Percentiles rank a stretch among this genome's conserved stretches.
These are phyloP conservation scores for Spatholobus suberectus DNA, from an alignment of 306 rosid species.

Conservation along the genomic window DNA sequence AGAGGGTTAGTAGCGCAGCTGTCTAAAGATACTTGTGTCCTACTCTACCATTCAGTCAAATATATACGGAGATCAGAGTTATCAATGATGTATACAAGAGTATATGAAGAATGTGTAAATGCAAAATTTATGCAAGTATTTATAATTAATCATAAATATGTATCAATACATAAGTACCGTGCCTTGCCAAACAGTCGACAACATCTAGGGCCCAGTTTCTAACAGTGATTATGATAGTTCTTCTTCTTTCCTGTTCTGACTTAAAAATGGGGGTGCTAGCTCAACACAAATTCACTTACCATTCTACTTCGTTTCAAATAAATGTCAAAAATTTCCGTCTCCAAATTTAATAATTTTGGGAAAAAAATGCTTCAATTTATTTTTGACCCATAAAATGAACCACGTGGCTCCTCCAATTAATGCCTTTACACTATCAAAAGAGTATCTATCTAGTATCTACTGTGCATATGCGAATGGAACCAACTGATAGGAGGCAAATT, in stretches of 20 bases:
- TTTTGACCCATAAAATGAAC: background rate
- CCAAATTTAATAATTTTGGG: background rate
- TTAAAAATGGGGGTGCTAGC: background rate
- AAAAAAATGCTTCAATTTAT: background rate
- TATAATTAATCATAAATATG: background rate
- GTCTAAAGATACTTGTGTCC: too few species aligned
- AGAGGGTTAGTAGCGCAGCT: too few species aligned
- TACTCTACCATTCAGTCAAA: too few species aligned
- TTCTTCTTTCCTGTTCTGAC: background rate
- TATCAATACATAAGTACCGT: background rate
- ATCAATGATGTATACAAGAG: background rate
- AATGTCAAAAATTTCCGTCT: background rate
- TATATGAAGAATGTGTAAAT: background rate
- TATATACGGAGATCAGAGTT: too few species aligned
- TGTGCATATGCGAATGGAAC: too few species aligned
- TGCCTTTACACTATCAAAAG: background rate
- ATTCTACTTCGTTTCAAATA: background rate
- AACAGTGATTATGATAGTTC: background rate
- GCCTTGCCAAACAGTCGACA: background rate
- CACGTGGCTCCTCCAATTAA: background rate
- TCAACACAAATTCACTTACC: background rate
- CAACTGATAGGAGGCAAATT: too few species aligned
- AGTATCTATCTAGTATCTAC: background rate
- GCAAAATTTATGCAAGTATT: background rate
- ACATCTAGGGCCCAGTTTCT: background rate